Conservation (phyloP, 345 rosid species). For the Camelina laxa region DNA sequence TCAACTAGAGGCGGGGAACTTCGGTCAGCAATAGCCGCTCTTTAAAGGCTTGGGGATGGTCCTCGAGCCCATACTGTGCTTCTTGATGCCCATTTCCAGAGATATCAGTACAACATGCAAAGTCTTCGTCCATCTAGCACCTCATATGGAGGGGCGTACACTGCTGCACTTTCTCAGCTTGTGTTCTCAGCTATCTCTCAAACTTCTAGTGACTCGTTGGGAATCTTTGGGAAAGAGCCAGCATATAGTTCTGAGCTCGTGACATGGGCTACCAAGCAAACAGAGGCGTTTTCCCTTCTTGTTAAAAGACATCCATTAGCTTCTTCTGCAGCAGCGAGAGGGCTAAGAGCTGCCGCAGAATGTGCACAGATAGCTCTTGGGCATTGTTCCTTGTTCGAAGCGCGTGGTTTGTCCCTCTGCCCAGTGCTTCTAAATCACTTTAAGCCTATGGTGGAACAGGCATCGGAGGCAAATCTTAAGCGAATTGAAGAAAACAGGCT, state of each 20-base stretch:
- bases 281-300: slow-evolving; percentile 87
- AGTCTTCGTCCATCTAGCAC: slow-evolving; percentile 95
- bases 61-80: slow-evolving; percentile 94
- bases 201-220: slow-evolving; percentile 85
- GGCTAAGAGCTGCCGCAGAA: slow-evolving; percentile 98
- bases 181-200: slow-evolving; percentile 98
- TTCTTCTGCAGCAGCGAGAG: slow-evolving; percentile 99
- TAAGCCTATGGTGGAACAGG: slow-evolving; percentile 97
- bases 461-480: slow-evolving; percentile 89
- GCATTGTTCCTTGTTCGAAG: slow-evolving; percentile 96
- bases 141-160: slow-evolving; percentile 98
- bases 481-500: slow-evolving; percentile 98
- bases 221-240: slow-evolving; percentile 84
- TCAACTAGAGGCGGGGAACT: too few species aligned
- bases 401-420: slow-evolving; percentile 92
- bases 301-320: slow-evolving; percentile 96
- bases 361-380: slow-evolving; percentile 99
- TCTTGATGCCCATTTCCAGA: slow-evolving; percentile 84
- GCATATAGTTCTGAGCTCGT: slow-evolving; percentile 94
- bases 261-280: slow-evolving; percentile 91
- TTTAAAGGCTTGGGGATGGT: slow-evolving; percentile 96
- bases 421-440: slow-evolving; percentile 86
- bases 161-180: slow-evolving; percentile 97
- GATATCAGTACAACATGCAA: slow-evolving; percentile 91
- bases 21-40: slow-evolving; percentile 91